phyloP scores from a whole-genome alignment of 345 rosid species.

The Arabis hirsuta region DNA sequence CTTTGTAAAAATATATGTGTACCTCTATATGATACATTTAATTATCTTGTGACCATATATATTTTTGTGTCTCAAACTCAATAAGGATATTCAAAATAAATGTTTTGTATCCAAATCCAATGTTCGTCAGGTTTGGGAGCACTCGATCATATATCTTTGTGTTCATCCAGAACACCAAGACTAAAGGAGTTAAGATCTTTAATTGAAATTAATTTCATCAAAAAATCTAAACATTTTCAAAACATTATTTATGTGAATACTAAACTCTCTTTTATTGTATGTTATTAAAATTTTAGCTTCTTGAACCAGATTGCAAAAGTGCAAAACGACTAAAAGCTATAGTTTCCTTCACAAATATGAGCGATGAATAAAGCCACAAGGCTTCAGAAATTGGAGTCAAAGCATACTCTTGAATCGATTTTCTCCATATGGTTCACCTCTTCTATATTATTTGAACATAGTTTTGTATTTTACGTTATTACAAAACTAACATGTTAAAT shows the following conservation, averaged over 20 bases:
- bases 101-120: too few relatives aligned
- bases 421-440: conserved; percentile 66
- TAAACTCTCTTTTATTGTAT: neutral
- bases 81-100: neutral
- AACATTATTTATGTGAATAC: neutral
- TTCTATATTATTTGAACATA: neutral
- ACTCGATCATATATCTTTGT: conserved; percentile 71
- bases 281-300: conserved; percentile 52
- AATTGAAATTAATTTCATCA: conserved; percentile 2
- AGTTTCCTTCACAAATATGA: conserved; percentile 68
- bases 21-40: conserved; percentile 85
- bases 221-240: neutral
- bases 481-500: too few relatives aligned
- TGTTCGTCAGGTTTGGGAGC: conserved; percentile 75
- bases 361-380: conserved; percentile 59
- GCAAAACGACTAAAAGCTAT: conserved; percentile 73
- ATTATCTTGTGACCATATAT: neutral
- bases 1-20: conserved; percentile 57
- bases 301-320: conserved; percentile 59
- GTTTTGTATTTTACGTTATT: neutral
- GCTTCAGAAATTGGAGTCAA: conserved; percentile 55
- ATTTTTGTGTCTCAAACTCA: neutral
- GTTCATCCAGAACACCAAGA: conserved; percentile 82
- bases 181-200: conserved; percentile 55
- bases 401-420: conserved; percentile 78